These are phyloP conservation scores for Nigrograna mackinnonii DNA, from an alignment of 2,329 filamentous ascomycete species.

Conservation along the genomic window DNA sequence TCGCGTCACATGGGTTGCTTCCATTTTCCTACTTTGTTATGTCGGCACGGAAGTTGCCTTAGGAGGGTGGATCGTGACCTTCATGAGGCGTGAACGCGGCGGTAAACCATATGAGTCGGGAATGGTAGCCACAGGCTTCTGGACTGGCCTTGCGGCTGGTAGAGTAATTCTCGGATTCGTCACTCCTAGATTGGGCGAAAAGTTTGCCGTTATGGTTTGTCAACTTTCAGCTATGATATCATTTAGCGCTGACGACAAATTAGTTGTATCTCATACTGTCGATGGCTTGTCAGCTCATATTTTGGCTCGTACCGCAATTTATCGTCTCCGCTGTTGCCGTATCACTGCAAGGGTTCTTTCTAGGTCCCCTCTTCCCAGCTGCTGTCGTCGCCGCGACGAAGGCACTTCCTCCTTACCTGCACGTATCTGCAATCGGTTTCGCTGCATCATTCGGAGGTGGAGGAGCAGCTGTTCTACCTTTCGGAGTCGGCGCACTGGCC, in stretches of 20 bases:
- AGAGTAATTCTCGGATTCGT: constrained; percentile 75
- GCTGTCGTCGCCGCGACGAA: constrained; percentile 75
- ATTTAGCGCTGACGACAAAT: background rate
- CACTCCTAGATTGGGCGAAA: constrained; percentile 75
- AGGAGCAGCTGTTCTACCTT: constrained; percentile 71
- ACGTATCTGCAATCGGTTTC: constrained; percentile 82
- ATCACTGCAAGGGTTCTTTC: constrained; percentile 74
- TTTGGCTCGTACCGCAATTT: constrained; percentile 82
- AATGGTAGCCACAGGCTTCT: constrained; percentile 79
- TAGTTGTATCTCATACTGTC: constrained; percentile 66
- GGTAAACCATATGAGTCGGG: constrained; percentile 67
- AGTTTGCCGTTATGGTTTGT: constrained; percentile 52
- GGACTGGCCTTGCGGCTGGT: constrained; percentile 79
- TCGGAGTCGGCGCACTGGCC: constrained; percentile 69
- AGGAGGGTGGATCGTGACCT: constrained; percentile 81
- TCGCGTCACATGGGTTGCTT: constrained; percentile 69
- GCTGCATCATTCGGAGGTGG: constrained; percentile 75
- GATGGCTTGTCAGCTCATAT: constrained; percentile 69
- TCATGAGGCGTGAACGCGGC: constrained; percentile 77
- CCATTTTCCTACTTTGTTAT: constrained; percentile 76
- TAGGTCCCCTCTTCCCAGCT: constrained; percentile 78
- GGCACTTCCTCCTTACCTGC: constrained; percentile 71
- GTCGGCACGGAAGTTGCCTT: constrained; percentile 77
- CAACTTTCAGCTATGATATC: background rate
- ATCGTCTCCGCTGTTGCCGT: constrained; percentile 74